Conservation (phyloP, 257 asterid species). For the Gynochthodes officinalis region DNA sequence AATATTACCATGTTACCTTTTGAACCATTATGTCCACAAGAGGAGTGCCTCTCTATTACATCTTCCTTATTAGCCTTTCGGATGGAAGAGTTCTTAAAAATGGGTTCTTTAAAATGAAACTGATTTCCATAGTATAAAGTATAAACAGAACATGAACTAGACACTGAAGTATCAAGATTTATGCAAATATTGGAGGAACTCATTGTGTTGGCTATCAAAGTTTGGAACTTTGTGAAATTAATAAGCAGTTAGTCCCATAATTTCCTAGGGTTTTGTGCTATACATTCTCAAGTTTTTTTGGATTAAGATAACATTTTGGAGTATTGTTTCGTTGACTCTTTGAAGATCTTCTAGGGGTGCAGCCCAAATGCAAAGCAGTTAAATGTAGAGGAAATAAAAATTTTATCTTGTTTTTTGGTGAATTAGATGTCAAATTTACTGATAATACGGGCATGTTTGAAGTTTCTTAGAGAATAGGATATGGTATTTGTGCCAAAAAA, state of each 20-base stretch:
- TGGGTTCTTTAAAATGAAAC: slow-evolving; percentile 25
- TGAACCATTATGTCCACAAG: slow-evolving; percentile 21
- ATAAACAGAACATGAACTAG: slow-evolving; percentile 51
- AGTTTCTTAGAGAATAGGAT: too few relatives aligned
- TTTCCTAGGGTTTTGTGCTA: slow-evolving; percentile 30
- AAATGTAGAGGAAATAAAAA: slow-evolving; percentile 23
- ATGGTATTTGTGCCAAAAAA: too few relatives aligned
- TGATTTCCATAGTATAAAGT: slow-evolving; percentile 52
- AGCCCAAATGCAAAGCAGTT: slow-evolving; percentile 95
- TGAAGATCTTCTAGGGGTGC: slow-evolving; percentile 81
- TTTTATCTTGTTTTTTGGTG: too few relatives aligned
- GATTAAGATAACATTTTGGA: slow-evolving; percentile 62
- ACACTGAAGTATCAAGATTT: slow-evolving; percentile 15
- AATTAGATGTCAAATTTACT: too few relatives aligned
- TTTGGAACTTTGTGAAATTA: slow-evolving; percentile 32
- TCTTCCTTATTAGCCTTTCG: slow-evolving; percentile 24
- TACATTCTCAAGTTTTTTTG: slow-evolving; percentile 32
- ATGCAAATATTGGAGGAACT: slow-evolving; percentile 26
- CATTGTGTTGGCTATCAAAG: slow-evolving; percentile 15
- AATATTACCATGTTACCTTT: too few relatives aligned
- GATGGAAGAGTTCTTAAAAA: slow-evolving; percentile 21
- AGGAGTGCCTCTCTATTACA: slow-evolving; percentile 15
- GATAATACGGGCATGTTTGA: too few relatives aligned
- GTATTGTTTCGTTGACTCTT: slow-evolving; percentile 69
- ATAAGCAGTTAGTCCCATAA: slow-evolving; percentile 28